phyloP scores from a whole-genome alignment of 345 rosid genomes.

The Psidium friedrichsthalianum region DNA sequence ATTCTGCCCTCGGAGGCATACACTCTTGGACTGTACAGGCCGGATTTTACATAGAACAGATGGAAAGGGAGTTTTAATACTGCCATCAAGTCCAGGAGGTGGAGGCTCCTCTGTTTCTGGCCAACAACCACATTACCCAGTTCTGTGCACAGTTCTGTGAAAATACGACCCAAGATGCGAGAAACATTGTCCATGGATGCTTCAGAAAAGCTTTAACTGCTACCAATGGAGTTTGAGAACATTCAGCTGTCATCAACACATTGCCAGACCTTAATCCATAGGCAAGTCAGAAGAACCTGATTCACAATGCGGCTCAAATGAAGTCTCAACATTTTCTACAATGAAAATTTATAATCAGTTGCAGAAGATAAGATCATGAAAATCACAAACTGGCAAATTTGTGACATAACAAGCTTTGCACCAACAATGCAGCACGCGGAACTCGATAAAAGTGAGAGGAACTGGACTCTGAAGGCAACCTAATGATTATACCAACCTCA shows the following conservation, averaged over 20 bases:
- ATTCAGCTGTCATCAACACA: constrained; percentile 2
- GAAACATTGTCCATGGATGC: constrained; percentile 16
- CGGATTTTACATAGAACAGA: constrained; percentile 23
- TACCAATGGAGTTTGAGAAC: constrained; percentile 16
- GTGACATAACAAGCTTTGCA: background rate
- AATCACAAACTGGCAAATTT: background rate
- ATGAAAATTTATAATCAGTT: background rate
- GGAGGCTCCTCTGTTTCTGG: constrained; percentile 40
- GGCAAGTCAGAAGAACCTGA: constrained; percentile 3
- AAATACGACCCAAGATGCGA: constrained; percentile 24
- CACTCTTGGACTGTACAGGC: constrained; percentile 27
- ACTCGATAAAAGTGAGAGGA: background rate
- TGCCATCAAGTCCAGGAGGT: constrained; percentile 62
- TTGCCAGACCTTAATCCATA: constrained; percentile 11
- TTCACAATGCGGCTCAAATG: constrained; percentile 9
- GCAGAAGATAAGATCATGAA: background rate
- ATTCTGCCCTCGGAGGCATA: constrained; percentile 36
- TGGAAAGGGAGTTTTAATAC: constrained; percentile 12
- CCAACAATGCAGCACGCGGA: background rate
- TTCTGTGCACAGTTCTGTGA: constrained; percentile 24
- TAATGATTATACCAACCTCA: constrained; percentile 24
- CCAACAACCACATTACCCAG: constrained; percentile 21
- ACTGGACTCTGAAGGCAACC: background rate
- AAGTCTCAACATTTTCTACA: constrained; percentile 27
- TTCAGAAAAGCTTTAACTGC: constrained; percentile 11